phyloP scores from a whole-genome alignment of 2,329 filamentous ascomycete genomes.

The Colletotrichum sp. region DNA sequence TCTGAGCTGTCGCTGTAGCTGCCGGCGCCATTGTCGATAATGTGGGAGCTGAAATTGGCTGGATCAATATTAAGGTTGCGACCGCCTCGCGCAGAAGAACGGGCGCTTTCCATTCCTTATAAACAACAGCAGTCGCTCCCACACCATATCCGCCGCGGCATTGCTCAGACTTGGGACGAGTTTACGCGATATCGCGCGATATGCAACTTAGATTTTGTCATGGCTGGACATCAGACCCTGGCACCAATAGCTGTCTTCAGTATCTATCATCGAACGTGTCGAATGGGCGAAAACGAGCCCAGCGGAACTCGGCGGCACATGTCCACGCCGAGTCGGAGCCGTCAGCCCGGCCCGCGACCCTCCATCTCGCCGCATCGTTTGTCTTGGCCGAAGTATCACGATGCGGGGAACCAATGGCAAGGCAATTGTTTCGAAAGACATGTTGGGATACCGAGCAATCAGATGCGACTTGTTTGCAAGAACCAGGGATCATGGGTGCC shows the following conservation, averaged over 20 bases:
- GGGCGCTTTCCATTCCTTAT: background rate
- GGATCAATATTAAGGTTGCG: background rate
- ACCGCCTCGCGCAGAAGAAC: too few relatives aligned
- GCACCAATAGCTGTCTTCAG: background rate
- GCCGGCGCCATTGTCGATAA: conserved; percentile 14
- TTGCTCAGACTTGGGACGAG: background rate
- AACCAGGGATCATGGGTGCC: background rate
- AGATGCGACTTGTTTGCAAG: background rate
- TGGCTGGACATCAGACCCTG: background rate
- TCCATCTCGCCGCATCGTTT: background rate
- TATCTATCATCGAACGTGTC: background rate
- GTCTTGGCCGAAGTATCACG: background rate
- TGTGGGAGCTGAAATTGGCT: background rate
- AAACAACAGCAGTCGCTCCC: background rate
- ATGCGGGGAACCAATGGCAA: background rate
- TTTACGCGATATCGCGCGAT: conserved; percentile 8
- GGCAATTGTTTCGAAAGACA: background rate
- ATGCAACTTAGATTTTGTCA: background rate
- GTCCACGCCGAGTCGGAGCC: conserved; percentile 12
- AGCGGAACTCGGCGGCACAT: background rate
- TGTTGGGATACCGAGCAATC: background rate
- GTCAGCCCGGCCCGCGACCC: background rate
- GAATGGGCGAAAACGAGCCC: background rate
- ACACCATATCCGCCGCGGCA: background rate
- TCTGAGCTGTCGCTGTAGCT: conserved; percentile 8